Evolutionary conservation across 1,139 yeast species (phyloP).

Genomic region (Citeromyces siamensis): DNA sequence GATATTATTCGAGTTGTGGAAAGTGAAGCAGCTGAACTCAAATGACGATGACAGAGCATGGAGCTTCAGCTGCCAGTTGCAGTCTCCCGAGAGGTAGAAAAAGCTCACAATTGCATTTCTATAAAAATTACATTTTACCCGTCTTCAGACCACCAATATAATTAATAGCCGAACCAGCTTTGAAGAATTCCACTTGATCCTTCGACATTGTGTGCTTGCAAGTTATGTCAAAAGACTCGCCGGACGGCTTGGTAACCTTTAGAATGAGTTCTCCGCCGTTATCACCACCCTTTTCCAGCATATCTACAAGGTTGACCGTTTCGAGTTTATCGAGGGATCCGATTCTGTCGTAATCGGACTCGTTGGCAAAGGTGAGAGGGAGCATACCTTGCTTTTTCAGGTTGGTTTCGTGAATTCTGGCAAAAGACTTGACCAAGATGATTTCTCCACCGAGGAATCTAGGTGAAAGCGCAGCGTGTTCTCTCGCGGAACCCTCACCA

Average conservation of each 20-base stretch:
- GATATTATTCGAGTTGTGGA: slow-evolving; percentile 57
- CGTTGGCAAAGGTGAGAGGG: slow-evolving; percentile 85
- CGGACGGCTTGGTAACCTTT: slow-evolving; percentile 64
- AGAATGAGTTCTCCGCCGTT: slow-evolving; percentile 74
- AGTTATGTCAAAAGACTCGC: slow-evolving; percentile 54
- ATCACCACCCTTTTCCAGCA: slow-evolving; percentile 72
- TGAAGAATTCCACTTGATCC: slow-evolving; percentile 92
- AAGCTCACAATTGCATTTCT: not conserved
- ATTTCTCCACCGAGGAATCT: slow-evolving; percentile 86
- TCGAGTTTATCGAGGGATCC: slow-evolving; percentile 68
- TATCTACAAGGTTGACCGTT: slow-evolving; percentile 65
- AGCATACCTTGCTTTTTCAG: slow-evolving; percentile 94
- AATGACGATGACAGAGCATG: slow-evolving; percentile 59
- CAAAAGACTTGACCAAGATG: slow-evolving; percentile 88
- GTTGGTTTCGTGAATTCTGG: slow-evolving; percentile 89
- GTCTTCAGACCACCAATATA: slow-evolving; percentile 62
- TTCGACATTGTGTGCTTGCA: slow-evolving; percentile 94
- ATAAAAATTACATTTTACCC: slow-evolving; percentile 11
- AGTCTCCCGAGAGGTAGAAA: slow-evolving; percentile 16
- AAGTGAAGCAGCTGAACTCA: slow-evolving; percentile 46
- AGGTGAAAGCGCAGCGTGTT: slow-evolving; percentile 96
- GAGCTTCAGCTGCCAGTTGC: slow-evolving; percentile 50
- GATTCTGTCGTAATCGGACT: slow-evolving; percentile 74
- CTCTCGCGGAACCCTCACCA: slow-evolving; percentile 99
- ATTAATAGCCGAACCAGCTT: slow-evolving; percentile 95